These are phyloP conservation scores for Vigna hirtella DNA, from an alignment of 306 rosid species.

Conservation along the genomic window DNA sequence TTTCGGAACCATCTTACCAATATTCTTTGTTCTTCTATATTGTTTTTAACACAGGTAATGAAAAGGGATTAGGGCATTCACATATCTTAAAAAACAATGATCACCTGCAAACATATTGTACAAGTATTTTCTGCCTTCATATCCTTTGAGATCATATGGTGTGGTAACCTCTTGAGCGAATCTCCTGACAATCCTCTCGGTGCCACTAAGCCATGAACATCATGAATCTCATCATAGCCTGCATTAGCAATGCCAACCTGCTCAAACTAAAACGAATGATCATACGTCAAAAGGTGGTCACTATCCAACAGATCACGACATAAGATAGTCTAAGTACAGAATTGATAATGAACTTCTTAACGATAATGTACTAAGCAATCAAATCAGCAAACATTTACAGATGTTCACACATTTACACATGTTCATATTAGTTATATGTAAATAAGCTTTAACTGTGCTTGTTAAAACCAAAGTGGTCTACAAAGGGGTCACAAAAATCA, in stretches of 20 bases:
- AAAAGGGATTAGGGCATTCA: not conserved
- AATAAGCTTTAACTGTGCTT: slow-evolving; percentile 1
- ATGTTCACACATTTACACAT: slow-evolving; percentile 4
- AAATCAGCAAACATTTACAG: not conserved
- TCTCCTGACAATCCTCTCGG: slow-evolving; percentile 69
- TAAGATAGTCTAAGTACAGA: slow-evolving; percentile 9
- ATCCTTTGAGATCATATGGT: slow-evolving; percentile 59
- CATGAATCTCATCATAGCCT: slow-evolving; percentile 59
- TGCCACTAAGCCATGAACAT: slow-evolving; percentile 55
- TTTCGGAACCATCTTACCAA: not conserved
- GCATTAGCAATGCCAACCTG: slow-evolving; percentile 59
- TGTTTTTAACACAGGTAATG: not conserved
- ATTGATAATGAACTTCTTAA: slow-evolving; percentile 15
- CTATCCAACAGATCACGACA: not conserved
- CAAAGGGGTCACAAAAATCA: not conserved
- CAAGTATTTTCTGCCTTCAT: slow-evolving; percentile 58
- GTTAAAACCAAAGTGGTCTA: slow-evolving; percentile 12
- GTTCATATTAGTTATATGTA: not conserved
- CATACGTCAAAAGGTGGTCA: slow-evolving; percentile 21
- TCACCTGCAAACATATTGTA: slow-evolving; percentile 83
- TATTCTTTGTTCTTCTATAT: slow-evolving; percentile 19
- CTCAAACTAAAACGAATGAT: slow-evolving; percentile 43
- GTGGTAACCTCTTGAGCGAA: slow-evolving; percentile 64
- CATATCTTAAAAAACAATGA: slow-evolving; percentile 33
- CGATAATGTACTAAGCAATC: slow-evolving; percentile 17